Percentiles rank a stretch among this genome's conserved stretches.
phyloP scores from a whole-genome alignment of 1,284 basidiomycete species.

The Cystobasidium pallidum region DNA sequence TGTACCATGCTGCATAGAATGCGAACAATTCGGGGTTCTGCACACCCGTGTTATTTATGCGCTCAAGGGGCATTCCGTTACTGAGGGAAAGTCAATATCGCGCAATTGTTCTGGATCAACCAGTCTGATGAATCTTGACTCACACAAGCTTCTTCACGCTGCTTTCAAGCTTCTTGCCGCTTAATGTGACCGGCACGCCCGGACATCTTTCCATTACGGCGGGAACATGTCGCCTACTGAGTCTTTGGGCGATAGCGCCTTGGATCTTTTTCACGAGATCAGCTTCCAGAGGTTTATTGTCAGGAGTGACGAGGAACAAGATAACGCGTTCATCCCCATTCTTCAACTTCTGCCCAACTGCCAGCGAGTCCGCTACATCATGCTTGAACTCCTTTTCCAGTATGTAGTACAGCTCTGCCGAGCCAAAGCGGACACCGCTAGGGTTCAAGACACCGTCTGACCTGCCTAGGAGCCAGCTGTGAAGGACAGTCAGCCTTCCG shows the following conservation, averaged over 20 bases:
- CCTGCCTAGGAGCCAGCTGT: constrained; percentile 44
- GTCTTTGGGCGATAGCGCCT: constrained; percentile 49
- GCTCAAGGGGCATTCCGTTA: constrained; percentile 12
- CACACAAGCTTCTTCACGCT: constrained; percentile 53
- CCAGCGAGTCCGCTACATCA: constrained; percentile 54
- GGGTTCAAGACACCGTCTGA: constrained; percentile 53
- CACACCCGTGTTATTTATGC: constrained; percentile 24
- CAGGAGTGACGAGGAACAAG: constrained; percentile 53
- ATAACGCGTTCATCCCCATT: constrained; percentile 55
- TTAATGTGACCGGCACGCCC: constrained; percentile 51
- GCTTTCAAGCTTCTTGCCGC: constrained; percentile 53
- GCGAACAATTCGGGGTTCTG: constrained; percentile 24
- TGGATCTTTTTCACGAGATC: constrained; percentile 50
- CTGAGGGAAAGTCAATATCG: constrained; percentile 7
- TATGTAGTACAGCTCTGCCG: constrained; percentile 51
- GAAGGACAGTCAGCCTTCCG: neutral
- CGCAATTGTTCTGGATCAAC: too few species aligned
- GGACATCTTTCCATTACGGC: constrained; percentile 52
- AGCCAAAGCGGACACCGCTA: constrained; percentile 51
- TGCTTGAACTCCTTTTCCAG: constrained; percentile 49
- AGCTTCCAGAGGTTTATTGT: constrained; percentile 44
- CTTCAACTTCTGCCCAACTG: constrained; percentile 52
- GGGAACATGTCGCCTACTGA: constrained; percentile 54
- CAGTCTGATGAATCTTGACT: too few species aligned
- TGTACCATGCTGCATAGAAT: constrained; percentile 29